Base-by-base conservation (phyloP, 2,329 filamentous ascomycete species). In the Hypocreales sp. region DNA sequence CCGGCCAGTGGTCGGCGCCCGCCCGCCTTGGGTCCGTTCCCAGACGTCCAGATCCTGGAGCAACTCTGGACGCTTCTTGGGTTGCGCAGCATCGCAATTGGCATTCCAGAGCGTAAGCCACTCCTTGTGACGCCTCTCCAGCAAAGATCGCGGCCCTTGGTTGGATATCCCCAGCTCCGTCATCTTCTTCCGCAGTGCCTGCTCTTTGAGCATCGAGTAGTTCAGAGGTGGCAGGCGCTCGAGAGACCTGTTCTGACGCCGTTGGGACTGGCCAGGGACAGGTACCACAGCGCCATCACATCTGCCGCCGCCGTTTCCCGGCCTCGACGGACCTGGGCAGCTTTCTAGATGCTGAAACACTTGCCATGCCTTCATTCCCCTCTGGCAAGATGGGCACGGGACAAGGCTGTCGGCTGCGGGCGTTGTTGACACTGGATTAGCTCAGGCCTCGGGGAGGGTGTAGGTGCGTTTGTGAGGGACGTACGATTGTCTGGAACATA, bases 21-120 rank as follows among this genome's bases (percentile, higher is more conserved):
- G 59, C 2, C 70, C 67, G 7, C 82, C 81, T 36, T 92, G 73
- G 0, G 79, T 87, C 24, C 73, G 67, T 51, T 98, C 90, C 87
- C 90, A 95, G 2, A 69, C 53, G 14, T 87, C 79, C 9, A 98
- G 51, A 33, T 95, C 87, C 10, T 68, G 70, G 11, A 92, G 52
- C 5, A 98, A 51, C 31, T 90, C 76, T 6, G 55, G 45, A 36
- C 80, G 82, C 8, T 62, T 61, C 45, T 78, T 79, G 0, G 83
- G 83, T 2, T 60, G 59, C 20, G 67, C 68, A 3, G 86, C 79
- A 50, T 98, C 90, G 53, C 84, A 93, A 47, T 98, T 98, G 8
- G 92, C 81, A 49, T 98, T 98, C 79, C 83, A 94, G 12, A 98
- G 56, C 20, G 90, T 94, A 27, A 90, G 66, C 86, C 86, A 98